Evolutionary conservation across 2,329 filamentous ascomycete species (phyloP).

Genomic region (Fusarium lyarnte): DNA sequence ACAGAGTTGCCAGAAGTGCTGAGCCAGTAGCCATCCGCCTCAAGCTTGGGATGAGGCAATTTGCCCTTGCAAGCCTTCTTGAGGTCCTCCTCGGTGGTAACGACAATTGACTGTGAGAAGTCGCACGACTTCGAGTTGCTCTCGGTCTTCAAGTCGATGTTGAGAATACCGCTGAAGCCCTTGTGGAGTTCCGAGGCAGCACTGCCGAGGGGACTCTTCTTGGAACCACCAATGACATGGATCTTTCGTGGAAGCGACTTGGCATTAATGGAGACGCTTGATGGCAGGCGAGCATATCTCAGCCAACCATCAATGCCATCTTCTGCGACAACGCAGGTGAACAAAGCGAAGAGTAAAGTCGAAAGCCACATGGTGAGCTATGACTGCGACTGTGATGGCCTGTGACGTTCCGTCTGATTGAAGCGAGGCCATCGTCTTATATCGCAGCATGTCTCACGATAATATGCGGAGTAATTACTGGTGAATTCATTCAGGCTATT

Average conservation of each 20-base stretch:
- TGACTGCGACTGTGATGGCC: background rate
- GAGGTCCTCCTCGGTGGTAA: slow-evolving; percentile 16
- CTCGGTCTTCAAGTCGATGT: slow-evolving; percentile 54
- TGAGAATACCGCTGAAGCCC: slow-evolving; percentile 67
- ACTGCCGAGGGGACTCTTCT: slow-evolving; percentile 65
- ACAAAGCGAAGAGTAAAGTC: slow-evolving; percentile 30
- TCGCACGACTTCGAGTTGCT: slow-evolving; percentile 14
- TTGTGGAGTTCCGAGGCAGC: slow-evolving; percentile 68
- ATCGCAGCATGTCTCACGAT: slow-evolving; percentile 1
- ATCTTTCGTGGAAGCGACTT: slow-evolving; percentile 58
- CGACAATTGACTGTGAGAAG: slow-evolving; percentile 14
- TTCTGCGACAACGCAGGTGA: slow-evolving; percentile 61
- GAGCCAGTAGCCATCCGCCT: slow-evolving; percentile 71
- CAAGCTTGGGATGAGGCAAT: slow-evolving; percentile 47
- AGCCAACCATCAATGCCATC: slow-evolving; percentile 71
- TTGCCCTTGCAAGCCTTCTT: slow-evolving; percentile 13
- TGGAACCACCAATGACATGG: slow-evolving; percentile 62
- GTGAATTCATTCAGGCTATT: slow-evolving; percentile 25
- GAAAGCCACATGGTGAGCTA: slow-evolving; percentile 15
- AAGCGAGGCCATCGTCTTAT: background rate
- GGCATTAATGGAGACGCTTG: slow-evolving; percentile 45
- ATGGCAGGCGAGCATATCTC: slow-evolving; percentile 66
- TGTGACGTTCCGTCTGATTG: background rate
- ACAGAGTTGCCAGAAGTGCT: slow-evolving; percentile 56
- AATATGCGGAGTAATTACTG: slow-evolving; percentile 6